Evolutionary conservation across 2,329 filamentous ascomycete species (phyloP).

Genomic region (Elsinoe perseae): DNA sequence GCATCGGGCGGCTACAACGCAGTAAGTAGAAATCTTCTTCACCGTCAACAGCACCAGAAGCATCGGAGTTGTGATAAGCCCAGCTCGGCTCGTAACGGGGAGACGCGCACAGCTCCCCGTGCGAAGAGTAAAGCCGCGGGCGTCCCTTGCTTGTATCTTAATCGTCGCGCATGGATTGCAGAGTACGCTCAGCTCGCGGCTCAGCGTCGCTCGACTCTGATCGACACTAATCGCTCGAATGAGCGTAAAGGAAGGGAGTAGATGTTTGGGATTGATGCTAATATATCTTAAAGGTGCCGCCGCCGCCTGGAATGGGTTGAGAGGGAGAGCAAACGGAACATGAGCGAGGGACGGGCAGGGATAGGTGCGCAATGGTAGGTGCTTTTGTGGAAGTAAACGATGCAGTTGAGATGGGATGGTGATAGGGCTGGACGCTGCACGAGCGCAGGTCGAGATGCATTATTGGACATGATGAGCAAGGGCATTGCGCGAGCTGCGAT

Average conservation of each 20-base stretch:
- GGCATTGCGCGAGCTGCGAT: no score
- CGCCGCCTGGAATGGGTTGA: conserved; percentile 40
- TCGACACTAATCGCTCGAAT: neutral
- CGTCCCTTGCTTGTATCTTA: neutral
- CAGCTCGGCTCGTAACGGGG: neutral
- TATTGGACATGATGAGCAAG: no score
- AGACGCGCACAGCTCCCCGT: neutral
- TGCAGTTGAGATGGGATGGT: neutral
- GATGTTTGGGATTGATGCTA: conserved; percentile 1
- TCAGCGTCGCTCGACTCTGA: neutral
- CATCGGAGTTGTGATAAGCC: neutral
- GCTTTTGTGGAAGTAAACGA: neutral
- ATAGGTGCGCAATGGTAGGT: neutral
- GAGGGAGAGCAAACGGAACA: neutral
- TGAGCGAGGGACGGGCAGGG: neutral
- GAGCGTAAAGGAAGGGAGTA: neutral
- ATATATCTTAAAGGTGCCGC: conserved; percentile 38
- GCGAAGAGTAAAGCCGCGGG: neutral
- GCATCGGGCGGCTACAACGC: conserved; percentile 56
- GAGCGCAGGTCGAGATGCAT: no score
- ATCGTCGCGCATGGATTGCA: neutral
- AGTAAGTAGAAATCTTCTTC: conserved; percentile 40
- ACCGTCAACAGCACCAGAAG: neutral
- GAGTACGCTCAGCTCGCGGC: neutral
- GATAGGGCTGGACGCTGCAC: no score